phyloP scores from a whole-genome alignment of 176 grass and related monocot species.

The Lolium perenne region DNA sequence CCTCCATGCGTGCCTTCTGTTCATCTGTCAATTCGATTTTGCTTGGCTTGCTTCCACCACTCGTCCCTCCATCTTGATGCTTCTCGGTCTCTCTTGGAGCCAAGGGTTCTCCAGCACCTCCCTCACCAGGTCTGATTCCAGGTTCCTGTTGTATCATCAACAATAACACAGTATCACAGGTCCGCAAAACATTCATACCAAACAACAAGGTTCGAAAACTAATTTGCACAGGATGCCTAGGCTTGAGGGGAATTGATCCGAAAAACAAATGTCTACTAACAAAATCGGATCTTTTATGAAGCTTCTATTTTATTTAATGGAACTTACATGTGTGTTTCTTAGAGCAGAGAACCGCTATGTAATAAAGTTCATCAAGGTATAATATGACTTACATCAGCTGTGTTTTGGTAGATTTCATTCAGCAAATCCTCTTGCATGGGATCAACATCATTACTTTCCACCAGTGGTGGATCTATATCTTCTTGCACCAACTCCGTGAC shows the following conservation, averaged over 20 bases:
- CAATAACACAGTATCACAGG: background rate
- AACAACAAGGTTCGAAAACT: background rate
- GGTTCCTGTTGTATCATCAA: conserved; percentile 15
- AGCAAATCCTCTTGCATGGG: conserved; percentile 73
- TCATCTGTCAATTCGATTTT: conserved; percentile 66
- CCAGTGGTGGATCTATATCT: conserved; percentile 43
- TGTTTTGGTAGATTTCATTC: conserved; percentile 66
- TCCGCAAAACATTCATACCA: too few species aligned
- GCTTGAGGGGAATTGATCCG: background rate
- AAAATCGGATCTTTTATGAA: background rate
- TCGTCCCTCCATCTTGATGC: conserved; percentile 8
- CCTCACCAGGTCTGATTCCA: background rate
- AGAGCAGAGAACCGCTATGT: background rate
- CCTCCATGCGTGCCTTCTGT: conserved; percentile 75
- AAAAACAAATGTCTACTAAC: background rate
- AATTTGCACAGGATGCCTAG: background rate
- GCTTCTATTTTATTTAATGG: background rate
- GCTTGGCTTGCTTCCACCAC: background rate
- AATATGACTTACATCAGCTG: conserved; percentile 58
- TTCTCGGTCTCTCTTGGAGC: conserved; percentile 21
- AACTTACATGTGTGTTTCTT: background rate
- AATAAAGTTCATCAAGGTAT: background rate
- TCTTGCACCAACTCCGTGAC: conserved; percentile 22
- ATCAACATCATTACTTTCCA: conserved; percentile 45
- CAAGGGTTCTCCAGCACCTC: background rate